Base-by-base conservation (phyloP, 2,329 filamentous ascomycete species). In the Calonectria ilicicola region DNA sequence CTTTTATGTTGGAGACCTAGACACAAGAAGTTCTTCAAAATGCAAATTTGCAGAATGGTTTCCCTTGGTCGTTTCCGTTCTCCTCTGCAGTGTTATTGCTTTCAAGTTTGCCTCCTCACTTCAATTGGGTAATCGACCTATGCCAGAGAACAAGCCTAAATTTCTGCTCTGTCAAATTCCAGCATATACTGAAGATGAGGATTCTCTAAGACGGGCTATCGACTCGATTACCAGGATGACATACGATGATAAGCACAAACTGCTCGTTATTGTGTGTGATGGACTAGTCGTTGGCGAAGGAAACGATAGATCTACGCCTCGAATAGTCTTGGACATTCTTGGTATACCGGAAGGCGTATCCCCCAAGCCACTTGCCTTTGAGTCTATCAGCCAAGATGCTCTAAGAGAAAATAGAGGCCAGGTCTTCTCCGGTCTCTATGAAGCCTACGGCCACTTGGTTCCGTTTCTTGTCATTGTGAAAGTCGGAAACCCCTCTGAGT, bases 381-480 rank as follows among this genome's bases (percentile, higher is more conserved):
- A 99, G 83, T 96, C 95, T 81, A 90, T 99, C 42, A 97, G 97
- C 72, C 96, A 98, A 85, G 97, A 97, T 82, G 91, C 94, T 86
- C 98, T 98, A 86, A 97, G 98, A 84, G 97, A 98, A 88, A 99
- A 99, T 85, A 98, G 98, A 96, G 97, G 94, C 84, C 99, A 99
- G 85, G 92, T 98, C 76, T 99, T 98, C 86, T 98, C 97, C 21
- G 97, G 97, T 81, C 89, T 99, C 7, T 99, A 99, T 83, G 97
- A 99, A 85, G 96, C 98, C 8, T 95, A 98, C 81, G 97, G 97
- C 75, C 96, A 99, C 82, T 98, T 99, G 77, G 97, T 99, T 58
- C 97, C 97, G 26, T 99, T 98, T 91, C 84, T 99, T 83, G 97
- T 99, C 65, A 89, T 99, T 56, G 96, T 98, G 85, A 99, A 99